Conservation (phyloP, 2,329 filamentous ascomycete species). For the Juglanconis sp. region DNA sequence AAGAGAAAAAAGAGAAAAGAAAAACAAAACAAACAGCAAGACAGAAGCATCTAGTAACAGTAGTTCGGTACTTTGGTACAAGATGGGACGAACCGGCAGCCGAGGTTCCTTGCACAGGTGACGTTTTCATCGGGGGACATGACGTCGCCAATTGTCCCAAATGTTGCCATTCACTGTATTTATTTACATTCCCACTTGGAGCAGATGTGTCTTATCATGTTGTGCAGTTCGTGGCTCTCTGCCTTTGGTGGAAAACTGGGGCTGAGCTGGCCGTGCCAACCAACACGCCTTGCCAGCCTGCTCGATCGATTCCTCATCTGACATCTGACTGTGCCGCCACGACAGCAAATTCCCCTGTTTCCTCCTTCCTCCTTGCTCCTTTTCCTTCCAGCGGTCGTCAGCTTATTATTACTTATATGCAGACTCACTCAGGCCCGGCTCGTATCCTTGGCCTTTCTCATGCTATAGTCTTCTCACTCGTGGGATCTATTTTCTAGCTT, state of each 20-base stretch:
- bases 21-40: no score
- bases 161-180: no score
- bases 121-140: background rate
- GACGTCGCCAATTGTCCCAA: background rate
- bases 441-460: background rate
- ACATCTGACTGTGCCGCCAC: slow-evolving; percentile 1
- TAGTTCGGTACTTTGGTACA: background rate
- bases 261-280: background rate
- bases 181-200: no score
- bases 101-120: background rate
- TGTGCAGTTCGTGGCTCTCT: no score
- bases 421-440: background rate
- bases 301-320: background rate
- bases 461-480: no score
- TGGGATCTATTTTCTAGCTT: no score
- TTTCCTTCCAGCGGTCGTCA: background rate
- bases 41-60: background rate
- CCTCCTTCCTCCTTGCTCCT: background rate
- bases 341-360: background rate
- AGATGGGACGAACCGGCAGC: background rate
- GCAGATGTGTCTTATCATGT: no score
- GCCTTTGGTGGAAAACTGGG: background rate
- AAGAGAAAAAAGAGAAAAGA: no score
- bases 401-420: background rate
- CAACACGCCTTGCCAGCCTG: background rate